phyloP scores from a whole-genome alignment of 2,329 filamentous ascomycete species.

The Emericellopsis atlantica region DNA sequence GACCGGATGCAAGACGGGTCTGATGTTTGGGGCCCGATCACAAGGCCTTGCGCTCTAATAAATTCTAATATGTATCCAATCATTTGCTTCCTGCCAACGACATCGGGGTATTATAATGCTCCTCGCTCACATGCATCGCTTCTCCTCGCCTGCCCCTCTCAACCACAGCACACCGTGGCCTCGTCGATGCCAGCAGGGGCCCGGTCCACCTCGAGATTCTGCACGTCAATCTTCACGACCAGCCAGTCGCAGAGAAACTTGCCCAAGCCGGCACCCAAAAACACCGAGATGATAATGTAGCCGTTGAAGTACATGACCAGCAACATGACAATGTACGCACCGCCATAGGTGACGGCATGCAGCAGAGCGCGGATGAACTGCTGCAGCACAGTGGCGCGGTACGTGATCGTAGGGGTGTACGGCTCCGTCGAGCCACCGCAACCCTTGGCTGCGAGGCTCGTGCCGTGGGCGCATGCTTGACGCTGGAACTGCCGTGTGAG shows the following conservation, averaged over 20 bases:
- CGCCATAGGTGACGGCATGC: conserved; percentile 57
- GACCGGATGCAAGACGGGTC: too few species aligned
- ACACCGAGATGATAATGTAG: conserved; percentile 69
- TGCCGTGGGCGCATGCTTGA: conserved; percentile 10
- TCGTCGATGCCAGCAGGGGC: conserved; percentile 23
- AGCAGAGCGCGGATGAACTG: conserved; percentile 53
- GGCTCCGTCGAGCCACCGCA: conserved; percentile 10
- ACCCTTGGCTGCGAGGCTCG: conserved; percentile 8
- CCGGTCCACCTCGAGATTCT: conserved; percentile 7
- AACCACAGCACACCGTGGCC: conserved; percentile 33
- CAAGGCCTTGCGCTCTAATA: too few species aligned
- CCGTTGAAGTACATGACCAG: conserved; percentile 49
- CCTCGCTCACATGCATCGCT: too few species aligned
- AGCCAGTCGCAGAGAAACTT: conserved; percentile 44
- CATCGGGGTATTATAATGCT: too few species aligned
- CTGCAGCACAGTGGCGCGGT: conserved; percentile 48
- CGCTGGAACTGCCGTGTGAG: conserved; percentile 39
- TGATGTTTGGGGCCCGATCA: too few species aligned
- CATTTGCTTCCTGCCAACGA: too few species aligned
- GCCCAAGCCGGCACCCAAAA: conserved; percentile 39
- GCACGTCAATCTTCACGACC: conserved; percentile 25
- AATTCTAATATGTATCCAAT: too few species aligned
- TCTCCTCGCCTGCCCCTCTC: conserved; percentile 3
- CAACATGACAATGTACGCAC: conserved; percentile 70
- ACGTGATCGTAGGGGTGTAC: conserved; percentile 13